Percentiles rank a stretch among this genome's conserved stretches.
These are phyloP conservation scores for Blastobotrys parvus DNA, from an alignment of 805 yeast species.

Conservation along the genomic window DNA sequence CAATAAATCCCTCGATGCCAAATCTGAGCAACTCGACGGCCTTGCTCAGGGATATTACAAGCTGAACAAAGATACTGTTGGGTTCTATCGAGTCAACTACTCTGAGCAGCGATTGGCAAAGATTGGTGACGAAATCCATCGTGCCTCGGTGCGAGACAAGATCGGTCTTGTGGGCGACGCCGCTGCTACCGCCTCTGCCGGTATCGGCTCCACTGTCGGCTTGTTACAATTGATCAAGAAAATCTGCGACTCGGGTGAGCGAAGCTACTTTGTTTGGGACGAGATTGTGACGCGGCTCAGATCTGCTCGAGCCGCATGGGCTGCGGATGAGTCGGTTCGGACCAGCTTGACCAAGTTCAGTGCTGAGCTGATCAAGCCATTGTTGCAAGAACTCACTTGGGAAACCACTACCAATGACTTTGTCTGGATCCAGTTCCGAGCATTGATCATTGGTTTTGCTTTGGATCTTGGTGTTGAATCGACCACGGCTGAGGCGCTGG, in stretches of 20 bases:
- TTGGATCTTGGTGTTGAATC: constrained; percentile 41
- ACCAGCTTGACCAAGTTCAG: constrained; percentile 45
- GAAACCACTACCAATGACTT: constrained; percentile 44
- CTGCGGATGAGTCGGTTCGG: constrained; percentile 31
- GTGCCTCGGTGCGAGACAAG: constrained; percentile 66
- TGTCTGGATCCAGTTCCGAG: constrained; percentile 54
- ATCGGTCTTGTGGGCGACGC: constrained; percentile 79
- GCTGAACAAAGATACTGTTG: constrained; percentile 64
- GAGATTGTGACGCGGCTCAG: constrained; percentile 39
- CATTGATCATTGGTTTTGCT: constrained; percentile 52
- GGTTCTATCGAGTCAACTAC: constrained; percentile 69
- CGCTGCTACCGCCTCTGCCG: constrained; percentile 60
- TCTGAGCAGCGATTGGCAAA: constrained; percentile 60
- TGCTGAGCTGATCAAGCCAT: constrained; percentile 43
- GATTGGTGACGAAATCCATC: constrained; percentile 49
- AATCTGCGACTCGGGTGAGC: constrained; percentile 25
- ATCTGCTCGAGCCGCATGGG: constrained; percentile 26
- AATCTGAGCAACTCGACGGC: constrained; percentile 11
- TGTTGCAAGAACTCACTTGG: constrained; percentile 52
- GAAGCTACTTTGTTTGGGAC: constrained; percentile 49
- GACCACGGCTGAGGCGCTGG: constrained; percentile 39
- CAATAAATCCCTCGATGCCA: constrained; percentile 24
- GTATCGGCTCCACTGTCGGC: constrained; percentile 53
- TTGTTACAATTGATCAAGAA: constrained; percentile 40
- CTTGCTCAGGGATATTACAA: constrained; percentile 31